Evolutionary conservation across 257 asterid genomes (phyloP).

Genomic region (Fraxinus anomala): DNA sequence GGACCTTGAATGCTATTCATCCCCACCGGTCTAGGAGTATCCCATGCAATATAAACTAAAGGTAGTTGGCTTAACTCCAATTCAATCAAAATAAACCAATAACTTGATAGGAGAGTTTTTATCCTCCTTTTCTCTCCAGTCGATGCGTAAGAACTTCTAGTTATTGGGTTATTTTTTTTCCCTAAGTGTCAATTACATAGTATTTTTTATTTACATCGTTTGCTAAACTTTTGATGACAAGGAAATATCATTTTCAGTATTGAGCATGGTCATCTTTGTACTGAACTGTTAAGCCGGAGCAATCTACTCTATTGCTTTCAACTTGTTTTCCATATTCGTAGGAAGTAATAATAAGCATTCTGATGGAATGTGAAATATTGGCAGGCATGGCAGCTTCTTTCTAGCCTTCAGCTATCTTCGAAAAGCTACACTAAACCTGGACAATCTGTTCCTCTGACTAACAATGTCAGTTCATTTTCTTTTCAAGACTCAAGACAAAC

Average conservation of each 20-base stretch:
- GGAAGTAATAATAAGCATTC: slow-evolving; percentile 10
- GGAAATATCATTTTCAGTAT: slow-evolving; percentile 22
- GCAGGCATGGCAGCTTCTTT: slow-evolving; percentile 92
- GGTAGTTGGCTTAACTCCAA: not conserved
- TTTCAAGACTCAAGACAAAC: slow-evolving; percentile 47
- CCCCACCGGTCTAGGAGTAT: not conserved
- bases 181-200: not conserved
- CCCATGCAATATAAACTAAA: not conserved
- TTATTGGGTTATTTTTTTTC: not conserved
- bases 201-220: not conserved
- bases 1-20: not conserved
- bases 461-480: slow-evolving; percentile 38
- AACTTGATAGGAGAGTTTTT: not conserved
- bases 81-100: not conserved
- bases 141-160: not conserved
- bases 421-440: slow-evolving; percentile 74
- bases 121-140: not conserved
- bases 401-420: slow-evolving; percentile 67
- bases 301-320: slow-evolving; percentile 10
- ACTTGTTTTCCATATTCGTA: slow-evolving; percentile 22
- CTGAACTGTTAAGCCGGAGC: slow-evolving; percentile 1
- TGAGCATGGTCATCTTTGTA: slow-evolving; percentile 13
- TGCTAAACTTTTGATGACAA: slow-evolving; percentile 9
- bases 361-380: slow-evolving; percentile 23
- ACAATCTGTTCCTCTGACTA: slow-evolving; percentile 55